These are phyloP conservation scores for Dunaliella primolecta DNA, from an alignment of 139 green algal genomes.

Conservation along the genomic window DNA sequence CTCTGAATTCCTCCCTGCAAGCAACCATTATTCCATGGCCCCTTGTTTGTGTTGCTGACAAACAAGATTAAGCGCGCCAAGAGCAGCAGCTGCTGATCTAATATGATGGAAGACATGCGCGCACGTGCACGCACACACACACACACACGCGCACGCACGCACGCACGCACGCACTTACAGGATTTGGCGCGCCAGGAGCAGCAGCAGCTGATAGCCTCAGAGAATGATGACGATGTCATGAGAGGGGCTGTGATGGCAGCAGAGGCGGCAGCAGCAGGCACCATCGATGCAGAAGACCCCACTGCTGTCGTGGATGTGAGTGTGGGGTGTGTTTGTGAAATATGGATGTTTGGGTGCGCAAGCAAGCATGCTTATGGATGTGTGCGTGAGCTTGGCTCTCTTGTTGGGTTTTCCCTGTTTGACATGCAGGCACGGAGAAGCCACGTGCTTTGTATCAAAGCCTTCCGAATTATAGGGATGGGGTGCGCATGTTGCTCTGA, in stretches of 20 bases:
- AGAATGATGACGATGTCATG: background rate
- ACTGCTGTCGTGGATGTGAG: conserved; percentile 4
- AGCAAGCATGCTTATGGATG: conserved; percentile 1
- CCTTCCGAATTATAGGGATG: no score
- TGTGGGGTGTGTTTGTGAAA: background rate
- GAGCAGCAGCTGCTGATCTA: background rate
- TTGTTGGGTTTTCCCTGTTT: no score
- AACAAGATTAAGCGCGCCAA: background rate
- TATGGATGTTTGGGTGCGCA: background rate
- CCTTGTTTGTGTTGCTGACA: background rate
- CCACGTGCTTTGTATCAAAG: no score
- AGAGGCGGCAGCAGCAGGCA: conserved; percentile 6
- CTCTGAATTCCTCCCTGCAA: background rate
- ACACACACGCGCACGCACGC: background rate
- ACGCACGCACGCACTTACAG: background rate
- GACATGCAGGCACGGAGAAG: no score
- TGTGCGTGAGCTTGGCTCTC: conserved; percentile 12
- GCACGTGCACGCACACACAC: background rate
- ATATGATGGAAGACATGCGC: no score
- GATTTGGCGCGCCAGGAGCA: background rate
- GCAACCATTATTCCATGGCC: no score
- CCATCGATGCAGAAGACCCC: background rate
- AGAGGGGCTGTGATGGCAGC: background rate
- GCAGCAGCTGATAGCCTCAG: background rate
- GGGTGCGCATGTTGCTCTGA: no score